A percentile compares a stretch with the other conserved stretches of the same genome.
phyloP scores from a whole-genome alignment of 1,284 basidiomycete genomes.

The Pyrrhoderma noxium region DNA sequence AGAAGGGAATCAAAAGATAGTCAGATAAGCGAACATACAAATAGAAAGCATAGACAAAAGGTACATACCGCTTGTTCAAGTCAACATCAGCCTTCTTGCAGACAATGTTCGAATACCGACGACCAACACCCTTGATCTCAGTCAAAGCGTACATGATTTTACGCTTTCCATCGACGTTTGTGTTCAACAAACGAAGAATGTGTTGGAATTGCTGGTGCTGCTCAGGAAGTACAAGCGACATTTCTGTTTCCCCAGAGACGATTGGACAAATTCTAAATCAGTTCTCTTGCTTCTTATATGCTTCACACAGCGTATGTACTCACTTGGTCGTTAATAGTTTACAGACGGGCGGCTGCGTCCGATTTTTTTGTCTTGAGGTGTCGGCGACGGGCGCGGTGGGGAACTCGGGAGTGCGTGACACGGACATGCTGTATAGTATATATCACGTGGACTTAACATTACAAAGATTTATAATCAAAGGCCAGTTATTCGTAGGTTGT shows the following conservation, averaged over 20 bases:
- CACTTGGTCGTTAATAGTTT: too few species aligned
- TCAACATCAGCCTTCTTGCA: conserved; percentile 99
- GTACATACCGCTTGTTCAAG: conserved; percentile 92
- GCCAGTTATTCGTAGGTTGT: too few species aligned
- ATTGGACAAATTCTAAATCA: not conserved
- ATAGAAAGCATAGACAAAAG: not conserved
- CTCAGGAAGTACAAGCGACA: conserved; percentile 94
- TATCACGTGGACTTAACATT: too few species aligned
- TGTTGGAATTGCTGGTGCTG: conserved; percentile 92
- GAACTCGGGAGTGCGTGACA: too few species aligned
- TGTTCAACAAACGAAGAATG: conserved; percentile 98
- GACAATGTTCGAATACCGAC: conserved; percentile 97
- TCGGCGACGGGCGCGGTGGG: too few species aligned
- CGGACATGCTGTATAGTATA: too few species aligned
- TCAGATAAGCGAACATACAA: not conserved
- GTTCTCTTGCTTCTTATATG: too few species aligned
- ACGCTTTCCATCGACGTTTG: conserved; percentile 98
- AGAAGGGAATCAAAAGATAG: too few species aligned
- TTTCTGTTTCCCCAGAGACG: conserved; percentile 25
- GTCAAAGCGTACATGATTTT: conserved; percentile 98
- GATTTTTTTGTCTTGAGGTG: too few species aligned
- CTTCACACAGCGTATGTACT: too few species aligned
- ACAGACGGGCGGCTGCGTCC: too few species aligned
- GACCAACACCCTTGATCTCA: conserved; percentile 99
- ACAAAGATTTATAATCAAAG: too few species aligned